Percentiles rank a stretch among this genome's conserved stretches.
phyloP scores from a whole-genome alignment of 2,329 filamentous ascomycete species.

The Aspergillus awamori region DNA sequence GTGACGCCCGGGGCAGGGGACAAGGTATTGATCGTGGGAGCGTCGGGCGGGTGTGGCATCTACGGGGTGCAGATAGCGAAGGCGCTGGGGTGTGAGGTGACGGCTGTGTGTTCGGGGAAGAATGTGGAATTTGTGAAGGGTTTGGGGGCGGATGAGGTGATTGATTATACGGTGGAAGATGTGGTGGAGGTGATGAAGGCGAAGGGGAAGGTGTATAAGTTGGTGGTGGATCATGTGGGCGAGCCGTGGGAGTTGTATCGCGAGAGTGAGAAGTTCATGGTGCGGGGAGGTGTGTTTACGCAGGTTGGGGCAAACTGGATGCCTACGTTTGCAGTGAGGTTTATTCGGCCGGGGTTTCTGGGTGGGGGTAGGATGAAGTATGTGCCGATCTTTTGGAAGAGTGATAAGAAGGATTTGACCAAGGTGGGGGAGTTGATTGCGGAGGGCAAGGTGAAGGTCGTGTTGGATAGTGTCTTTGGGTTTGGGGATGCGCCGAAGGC shows the following conservation, averaged over 20 bases:
- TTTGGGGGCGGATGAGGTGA: conserved; percentile 65
- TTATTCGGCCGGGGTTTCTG: conserved; percentile 50
- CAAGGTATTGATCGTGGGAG: conserved; percentile 66
- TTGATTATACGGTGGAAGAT: conserved; percentile 61
- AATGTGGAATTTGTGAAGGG: conserved; percentile 61
- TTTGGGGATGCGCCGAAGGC: conserved; percentile 62
- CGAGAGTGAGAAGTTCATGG: conserved; percentile 55
- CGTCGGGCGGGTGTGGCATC: conserved; percentile 63
- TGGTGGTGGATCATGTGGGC: conserved; percentile 63
- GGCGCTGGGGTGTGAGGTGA: conserved; percentile 61
- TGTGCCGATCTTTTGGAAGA: conserved; percentile 38
- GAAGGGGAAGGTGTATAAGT: conserved; percentile 54
- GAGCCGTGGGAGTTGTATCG: conserved; percentile 56
- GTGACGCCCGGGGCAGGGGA: conserved; percentile 51
- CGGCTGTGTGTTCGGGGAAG: conserved; percentile 58
- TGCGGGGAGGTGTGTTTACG: conserved; percentile 54
- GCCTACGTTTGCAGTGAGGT: conserved; percentile 38
- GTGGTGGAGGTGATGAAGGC: conserved; percentile 51
- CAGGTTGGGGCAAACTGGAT: conserved; percentile 52
- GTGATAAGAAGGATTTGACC: conserved; percentile 49
- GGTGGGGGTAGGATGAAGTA: conserved; percentile 53
- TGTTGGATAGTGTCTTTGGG: conserved; percentile 59
- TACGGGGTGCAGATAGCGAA: conserved; percentile 68
- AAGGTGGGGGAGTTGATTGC: conserved; percentile 59
- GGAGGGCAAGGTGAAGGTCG: conserved; percentile 60